These are phyloP conservation scores for Moelleriella libera DNA, from an alignment of 2,329 filamentous ascomycete genomes.

Conservation along the genomic window DNA sequence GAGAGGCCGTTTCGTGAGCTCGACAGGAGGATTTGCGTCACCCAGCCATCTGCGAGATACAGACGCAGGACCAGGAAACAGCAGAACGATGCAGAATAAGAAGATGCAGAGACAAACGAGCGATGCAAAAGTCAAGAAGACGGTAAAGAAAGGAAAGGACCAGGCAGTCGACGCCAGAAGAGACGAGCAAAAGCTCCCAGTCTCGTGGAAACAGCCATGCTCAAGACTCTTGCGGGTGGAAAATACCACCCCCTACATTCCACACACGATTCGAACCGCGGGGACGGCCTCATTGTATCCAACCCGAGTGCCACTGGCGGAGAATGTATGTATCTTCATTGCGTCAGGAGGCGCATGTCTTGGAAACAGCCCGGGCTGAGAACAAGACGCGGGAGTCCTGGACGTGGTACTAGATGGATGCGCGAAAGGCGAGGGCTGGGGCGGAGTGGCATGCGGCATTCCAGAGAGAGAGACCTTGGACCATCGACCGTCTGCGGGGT, in stretches of 20 bases:
- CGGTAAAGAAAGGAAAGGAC: constrained; percentile 1
- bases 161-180: constrained; percentile 1
- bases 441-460: constrained; percentile 4
- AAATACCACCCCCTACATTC: constrained; percentile 24
- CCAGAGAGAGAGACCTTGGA: not conserved
- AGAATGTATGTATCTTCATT: constrained; percentile 10
- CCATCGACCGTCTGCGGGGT: not conserved
- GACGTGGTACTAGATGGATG: not conserved
- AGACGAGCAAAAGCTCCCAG: constrained; percentile 4
- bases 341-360: constrained; percentile 17
- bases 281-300: constrained; percentile 8
- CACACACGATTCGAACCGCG: constrained; percentile 11
- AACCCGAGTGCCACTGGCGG: not conserved
- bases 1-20: constrained; percentile 1
- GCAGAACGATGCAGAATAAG: not conserved
- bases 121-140: not conserved
- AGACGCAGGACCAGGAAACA: not conserved
- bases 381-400: not conserved
- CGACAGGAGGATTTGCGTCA: not conserved
- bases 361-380: constrained; percentile 6
- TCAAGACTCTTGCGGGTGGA: constrained; percentile 15
- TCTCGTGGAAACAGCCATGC: constrained; percentile 6
- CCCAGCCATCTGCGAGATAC: constrained; percentile 2
- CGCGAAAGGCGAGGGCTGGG: constrained; percentile 2
- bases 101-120: constrained; percentile 4